Evolutionary conservation across 2,329 filamentous ascomycete genomes (phyloP), one percentile per base, ranked within the genome.

Genomic region (Ophiostoma sp.): DNA sequence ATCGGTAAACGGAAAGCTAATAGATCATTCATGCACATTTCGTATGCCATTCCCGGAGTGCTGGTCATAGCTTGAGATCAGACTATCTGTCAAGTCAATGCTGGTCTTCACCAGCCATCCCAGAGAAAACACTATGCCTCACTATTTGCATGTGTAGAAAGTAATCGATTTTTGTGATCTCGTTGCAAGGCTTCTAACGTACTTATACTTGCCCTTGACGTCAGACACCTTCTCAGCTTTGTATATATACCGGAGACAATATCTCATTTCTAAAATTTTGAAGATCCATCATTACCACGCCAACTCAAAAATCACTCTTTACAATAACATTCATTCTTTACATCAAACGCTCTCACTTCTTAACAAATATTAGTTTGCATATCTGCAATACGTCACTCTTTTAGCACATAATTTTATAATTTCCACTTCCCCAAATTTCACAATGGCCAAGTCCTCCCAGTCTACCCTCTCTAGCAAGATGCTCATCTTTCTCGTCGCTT

Each of bases 381-480:
- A 10, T 57, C 20, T 48, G 17, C 44, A 48, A 5, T 48, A n/a
- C 17, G 13, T 27, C 23, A 13, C 23, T 57, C 17, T 5, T 57
- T 57, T 13, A 31, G 5, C 3, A 57, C 52, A 57, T 27, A 31
- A 3, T 31, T 13, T 57, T 8, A 27, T 11, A 57, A 57, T 57
- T 5, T 57, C 8, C 13, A 8, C 23, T 1, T 7, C 15, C 11
- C 10, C n/a, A 27, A 57, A 15, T 39, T 41, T 39, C 35, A 6
- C 20, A 65, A 65, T 65, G 62, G 17, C 10, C 33, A n/a, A 2
- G 35, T 27, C 20, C 35, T 39, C 23, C 33, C 20, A n/a, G 35
- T 64, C 60, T 10, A 36, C 60, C 62, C 27, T n/a, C 6, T 39
- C n/a, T 31, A 15, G 35, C 62, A 65, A 65, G 62, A 65, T 65